Base-by-base conservation (phyloP, 2,329 filamentous ascomycete species). In the Dissoconium aciculare region DNA sequence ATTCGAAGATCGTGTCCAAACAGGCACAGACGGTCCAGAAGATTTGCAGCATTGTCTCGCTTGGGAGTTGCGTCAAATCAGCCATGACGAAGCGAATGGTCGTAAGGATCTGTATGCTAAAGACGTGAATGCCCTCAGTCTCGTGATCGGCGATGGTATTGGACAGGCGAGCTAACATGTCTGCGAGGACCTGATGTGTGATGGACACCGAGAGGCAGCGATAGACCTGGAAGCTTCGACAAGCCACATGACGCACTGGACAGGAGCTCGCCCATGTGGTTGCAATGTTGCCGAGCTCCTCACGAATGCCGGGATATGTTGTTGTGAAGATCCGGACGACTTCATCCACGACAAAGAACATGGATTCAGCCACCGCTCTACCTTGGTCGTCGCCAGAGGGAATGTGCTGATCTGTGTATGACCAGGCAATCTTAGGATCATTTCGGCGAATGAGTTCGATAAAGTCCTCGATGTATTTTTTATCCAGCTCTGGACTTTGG, bases 21-120 rank as follows among this genome's bases (percentile, higher is more conserved):
- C 89, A 98, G 8, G 89, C 89, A 47, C 85, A 94, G 0, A 82
- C 93, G 1, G 87, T 92, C 91, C 91, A 98, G 56, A 98, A 95
- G 1, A 98, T 63, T 48, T 95, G 87, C 2, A 89, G 89, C 2
- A 98, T 65, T 50, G 85, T 78, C 21, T 78, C 70, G 0, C 78
- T 67, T 12, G 85, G 76, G 15, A 95, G 62, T 23, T n/a, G 19
- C n/a, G 19, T 8, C 8, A 23, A 23, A 23, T 23, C 19, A n/a
- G 8, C 19, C 34, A 98, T 92, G 26, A 98, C 78, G 0, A 84
- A 84, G 50, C 91, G 85, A 30, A 98, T 56, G 0, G 91, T 98
- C 0, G 85, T 94, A 31, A 98, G 58, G 34, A 98, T 95, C 52
- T 98, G 91, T 77, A 95, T 87, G 0, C 89, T 91, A 49, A 98